Evolutionary conservation across 192 early-diverging fungal species (phyloP).

Genomic region (Entophlyctis luteolus): DNA sequence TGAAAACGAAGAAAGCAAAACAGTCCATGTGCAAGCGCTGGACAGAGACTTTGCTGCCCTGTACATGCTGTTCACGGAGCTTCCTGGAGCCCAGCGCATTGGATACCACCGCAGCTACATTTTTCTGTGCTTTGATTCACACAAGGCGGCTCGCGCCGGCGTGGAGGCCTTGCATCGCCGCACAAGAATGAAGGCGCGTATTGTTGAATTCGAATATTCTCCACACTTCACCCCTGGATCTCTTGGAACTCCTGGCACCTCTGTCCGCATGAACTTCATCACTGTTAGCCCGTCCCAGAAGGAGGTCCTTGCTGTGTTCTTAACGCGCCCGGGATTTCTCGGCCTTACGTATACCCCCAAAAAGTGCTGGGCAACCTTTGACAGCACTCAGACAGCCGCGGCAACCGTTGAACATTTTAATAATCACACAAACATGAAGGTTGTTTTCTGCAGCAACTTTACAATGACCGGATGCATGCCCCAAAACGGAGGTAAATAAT

Average conservation of each 20-base stretch:
- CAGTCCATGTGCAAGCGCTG: conserved; percentile 13
- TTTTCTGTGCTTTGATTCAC: conserved; percentile 8
- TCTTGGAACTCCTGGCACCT: neutral
- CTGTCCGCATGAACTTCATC: conserved; percentile 23
- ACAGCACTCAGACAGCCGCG: neutral
- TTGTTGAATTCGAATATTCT: conserved; percentile 16
- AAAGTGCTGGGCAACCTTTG: conserved; percentile 19
- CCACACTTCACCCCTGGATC: conserved; percentile 17
- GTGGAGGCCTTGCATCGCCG: neutral
- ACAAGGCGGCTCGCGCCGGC: neutral
- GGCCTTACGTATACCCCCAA: conserved; percentile 8
- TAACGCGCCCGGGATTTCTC: conserved; percentile 1
- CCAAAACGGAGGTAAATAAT: too few relatives aligned
- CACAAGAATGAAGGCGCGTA: conserved; percentile 19
- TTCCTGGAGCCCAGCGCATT: conserved; percentile 12
- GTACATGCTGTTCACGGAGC: conserved; percentile 4
- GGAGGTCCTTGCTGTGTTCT: conserved; percentile 1
- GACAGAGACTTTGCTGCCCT: conserved; percentile 15
- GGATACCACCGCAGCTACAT: conserved; percentile 21
- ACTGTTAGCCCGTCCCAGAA: conserved; percentile 3
- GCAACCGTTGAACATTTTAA: conserved; percentile 7
- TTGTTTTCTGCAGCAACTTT: conserved; percentile 2
- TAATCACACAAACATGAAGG: conserved; percentile 17
- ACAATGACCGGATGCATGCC: too few relatives aligned
- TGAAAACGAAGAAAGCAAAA: neutral